phyloP scores from a whole-genome alignment of 768 basidiomycete genomes.

The Suillus lakei region DNA sequence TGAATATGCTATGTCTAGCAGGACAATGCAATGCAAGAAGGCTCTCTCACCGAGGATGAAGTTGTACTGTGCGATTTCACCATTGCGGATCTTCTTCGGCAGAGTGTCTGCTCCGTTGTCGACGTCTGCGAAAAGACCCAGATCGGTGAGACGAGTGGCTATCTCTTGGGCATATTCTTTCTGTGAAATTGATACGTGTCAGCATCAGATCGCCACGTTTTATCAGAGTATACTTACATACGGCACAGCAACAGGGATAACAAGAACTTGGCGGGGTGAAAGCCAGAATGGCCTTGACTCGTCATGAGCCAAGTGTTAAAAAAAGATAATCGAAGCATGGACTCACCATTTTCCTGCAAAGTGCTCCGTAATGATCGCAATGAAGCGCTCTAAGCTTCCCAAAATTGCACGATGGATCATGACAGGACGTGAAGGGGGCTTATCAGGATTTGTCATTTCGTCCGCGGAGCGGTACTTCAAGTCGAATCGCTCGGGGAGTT shows the following conservation, averaged over 20 bases:
- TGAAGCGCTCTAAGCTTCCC: slow-evolving; percentile 93
- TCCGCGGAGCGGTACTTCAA: slow-evolving; percentile 86
- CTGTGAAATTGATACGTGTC: slow-evolving; percentile 44
- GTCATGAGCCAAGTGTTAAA: background rate
- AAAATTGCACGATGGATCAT: slow-evolving; percentile 98
- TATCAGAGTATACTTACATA: slow-evolving; percentile 62
- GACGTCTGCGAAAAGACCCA: slow-evolving; percentile 87
- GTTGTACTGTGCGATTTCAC: slow-evolving; percentile 97
- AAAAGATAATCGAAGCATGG: background rate
- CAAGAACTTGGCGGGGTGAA: slow-evolving; percentile 92
- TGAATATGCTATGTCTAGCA: background rate
- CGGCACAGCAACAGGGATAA: slow-evolving; percentile 90
- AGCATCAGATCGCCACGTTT: slow-evolving; percentile 5
- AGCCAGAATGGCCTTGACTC: slow-evolving; percentile 92
- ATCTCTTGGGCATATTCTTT: slow-evolving; percentile 91
- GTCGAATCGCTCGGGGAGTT: slow-evolving; percentile 95
- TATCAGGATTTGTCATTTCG: slow-evolving; percentile 53
- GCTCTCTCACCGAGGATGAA: slow-evolving; percentile 84
- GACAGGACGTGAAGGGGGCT: slow-evolving; percentile 77
- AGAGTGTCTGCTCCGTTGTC: slow-evolving; percentile 93
- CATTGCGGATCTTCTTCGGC: slow-evolving; percentile 96
- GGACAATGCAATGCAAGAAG: background rate
- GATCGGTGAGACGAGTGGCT: slow-evolving; percentile 61
- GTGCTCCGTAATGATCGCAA: slow-evolving; percentile 96
- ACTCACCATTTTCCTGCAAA: slow-evolving; percentile 95